Conservation (phyloP, 352 stramenopile species). For the Nothophytophthora sp. region DNA sequence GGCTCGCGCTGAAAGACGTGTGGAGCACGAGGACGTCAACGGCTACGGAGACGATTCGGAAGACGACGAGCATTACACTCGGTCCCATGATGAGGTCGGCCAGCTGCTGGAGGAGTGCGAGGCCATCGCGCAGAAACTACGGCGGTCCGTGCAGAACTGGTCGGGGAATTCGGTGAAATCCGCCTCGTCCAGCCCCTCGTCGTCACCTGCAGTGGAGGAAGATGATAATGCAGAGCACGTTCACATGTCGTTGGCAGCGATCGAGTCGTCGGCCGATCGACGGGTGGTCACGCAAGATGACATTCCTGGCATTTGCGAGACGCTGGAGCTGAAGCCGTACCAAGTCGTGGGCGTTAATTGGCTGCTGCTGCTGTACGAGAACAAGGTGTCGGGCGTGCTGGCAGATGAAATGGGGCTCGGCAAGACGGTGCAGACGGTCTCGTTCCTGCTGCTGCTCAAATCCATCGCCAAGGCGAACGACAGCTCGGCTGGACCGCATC, state of each 20-base stretch:
- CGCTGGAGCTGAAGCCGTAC: constrained; percentile 83
- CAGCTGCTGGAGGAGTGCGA: constrained; percentile 69
- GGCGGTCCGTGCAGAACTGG: constrained; percentile 63
- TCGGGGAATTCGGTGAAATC: constrained; percentile 40
- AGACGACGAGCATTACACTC: constrained; percentile 51
- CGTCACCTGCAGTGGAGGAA: constrained; percentile 34
- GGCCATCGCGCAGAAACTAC: constrained; percentile 59
- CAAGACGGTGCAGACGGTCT: constrained; percentile 92
- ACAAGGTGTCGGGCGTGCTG: constrained; percentile 79
- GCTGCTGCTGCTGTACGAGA: constrained; percentile 75
- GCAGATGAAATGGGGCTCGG: constrained; percentile 93
- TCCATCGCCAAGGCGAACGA: constrained; percentile 28
- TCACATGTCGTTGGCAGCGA: constrained; percentile 65
- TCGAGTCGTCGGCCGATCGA: constrained; percentile 28
- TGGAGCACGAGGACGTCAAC: constrained; percentile 10
- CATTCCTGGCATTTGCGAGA: constrained; percentile 68
- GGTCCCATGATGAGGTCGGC: constrained; percentile 72
- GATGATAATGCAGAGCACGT: constrained; percentile 33
- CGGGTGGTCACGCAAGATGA: constrained; percentile 69
- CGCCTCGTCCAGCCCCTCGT: constrained; percentile 19
- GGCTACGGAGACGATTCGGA: constrained; percentile 35
- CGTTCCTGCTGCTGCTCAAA: constrained; percentile 73
- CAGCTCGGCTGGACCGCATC: constrained; percentile 64
- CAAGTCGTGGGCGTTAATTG: constrained; percentile 87
- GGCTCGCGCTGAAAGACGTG: background rate